phyloP scores from a whole-genome alignment of 2,329 filamentous ascomycete genomes.

The Beauveria varroae region DNA sequence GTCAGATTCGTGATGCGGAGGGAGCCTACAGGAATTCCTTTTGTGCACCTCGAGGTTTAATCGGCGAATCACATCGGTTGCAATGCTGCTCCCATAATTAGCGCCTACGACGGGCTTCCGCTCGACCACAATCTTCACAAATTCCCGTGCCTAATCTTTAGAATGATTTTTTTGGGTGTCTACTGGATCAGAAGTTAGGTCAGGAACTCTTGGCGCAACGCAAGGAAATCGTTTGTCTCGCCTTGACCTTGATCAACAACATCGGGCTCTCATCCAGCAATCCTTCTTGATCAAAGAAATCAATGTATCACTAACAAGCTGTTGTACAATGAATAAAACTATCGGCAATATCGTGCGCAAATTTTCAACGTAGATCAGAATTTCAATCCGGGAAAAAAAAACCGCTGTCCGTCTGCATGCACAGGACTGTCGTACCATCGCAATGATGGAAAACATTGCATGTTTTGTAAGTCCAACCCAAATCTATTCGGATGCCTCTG shows the following conservation, averaged over 20 bases:
- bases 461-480: not conserved
- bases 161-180: not conserved
- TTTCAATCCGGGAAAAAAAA: too few species aligned
- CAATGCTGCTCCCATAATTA: not conserved
- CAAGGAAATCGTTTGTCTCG: not conserved
- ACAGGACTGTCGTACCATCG: not conserved
- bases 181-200: too few species aligned
- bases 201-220: too few species aligned
- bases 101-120: not conserved
- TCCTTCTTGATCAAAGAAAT: not conserved
- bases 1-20: constrained; percentile 18
- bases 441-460: not conserved
- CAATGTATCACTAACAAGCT: not conserved
- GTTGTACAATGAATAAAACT: not conserved
- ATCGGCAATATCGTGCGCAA: too few species aligned
- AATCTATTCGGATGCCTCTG: constrained; percentile 7
- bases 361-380: too few species aligned
- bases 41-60: too few species aligned
- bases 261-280: not conserved
- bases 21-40: not conserved
- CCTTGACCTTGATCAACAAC: not conserved
- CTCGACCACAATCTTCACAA: not conserved
- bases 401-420: not conserved
- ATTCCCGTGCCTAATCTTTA: too few species aligned
- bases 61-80: not conserved